Percentiles rank a stretch among this genome's conserved stretches.
Conservation (phyloP, 2,329 filamentous ascomycete genomes). For the Botrytis byssoidea region DNA sequence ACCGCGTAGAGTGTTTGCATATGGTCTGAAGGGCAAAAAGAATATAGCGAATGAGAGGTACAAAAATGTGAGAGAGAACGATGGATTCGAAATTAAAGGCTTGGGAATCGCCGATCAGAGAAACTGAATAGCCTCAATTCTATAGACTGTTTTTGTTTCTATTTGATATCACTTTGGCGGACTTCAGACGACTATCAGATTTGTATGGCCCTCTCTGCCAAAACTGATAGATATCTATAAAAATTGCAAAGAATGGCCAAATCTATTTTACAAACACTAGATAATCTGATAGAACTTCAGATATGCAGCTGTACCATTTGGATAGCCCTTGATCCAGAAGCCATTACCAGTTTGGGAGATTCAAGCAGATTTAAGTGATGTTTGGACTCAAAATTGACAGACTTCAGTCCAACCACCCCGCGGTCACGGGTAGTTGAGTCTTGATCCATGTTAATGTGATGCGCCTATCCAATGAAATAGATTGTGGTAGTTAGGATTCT, state of each 20-base stretch:
- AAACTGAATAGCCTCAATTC: background rate
- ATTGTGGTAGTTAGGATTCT: background rate
- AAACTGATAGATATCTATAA: background rate
- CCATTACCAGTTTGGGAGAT: background rate
- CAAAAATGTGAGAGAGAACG: background rate
- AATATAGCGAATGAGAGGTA: background rate
- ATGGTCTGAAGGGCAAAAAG: background rate
- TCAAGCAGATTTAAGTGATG: background rate
- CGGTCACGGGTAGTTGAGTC: background rate
- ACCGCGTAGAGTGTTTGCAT: slow-evolving; percentile 5
- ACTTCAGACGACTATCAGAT: background rate
- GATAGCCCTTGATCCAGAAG: background rate
- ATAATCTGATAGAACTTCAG: background rate
- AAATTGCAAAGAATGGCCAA: background rate
- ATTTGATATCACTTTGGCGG: background rate
- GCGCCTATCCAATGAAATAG: background rate
- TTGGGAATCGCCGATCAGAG: background rate
- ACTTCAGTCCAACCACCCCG: background rate
- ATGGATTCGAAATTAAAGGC: background rate
- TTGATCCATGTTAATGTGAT: background rate
- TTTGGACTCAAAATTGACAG: slow-evolving; percentile 3
- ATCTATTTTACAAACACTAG: background rate
- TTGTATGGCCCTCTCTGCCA: background rate
- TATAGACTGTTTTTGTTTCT: background rate
- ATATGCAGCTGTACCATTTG: background rate